Percentiles rank a stretch among this genome's conserved stretches.
Conservation (phyloP, 345 rosid genomes). For the Salix purpurea region DNA sequence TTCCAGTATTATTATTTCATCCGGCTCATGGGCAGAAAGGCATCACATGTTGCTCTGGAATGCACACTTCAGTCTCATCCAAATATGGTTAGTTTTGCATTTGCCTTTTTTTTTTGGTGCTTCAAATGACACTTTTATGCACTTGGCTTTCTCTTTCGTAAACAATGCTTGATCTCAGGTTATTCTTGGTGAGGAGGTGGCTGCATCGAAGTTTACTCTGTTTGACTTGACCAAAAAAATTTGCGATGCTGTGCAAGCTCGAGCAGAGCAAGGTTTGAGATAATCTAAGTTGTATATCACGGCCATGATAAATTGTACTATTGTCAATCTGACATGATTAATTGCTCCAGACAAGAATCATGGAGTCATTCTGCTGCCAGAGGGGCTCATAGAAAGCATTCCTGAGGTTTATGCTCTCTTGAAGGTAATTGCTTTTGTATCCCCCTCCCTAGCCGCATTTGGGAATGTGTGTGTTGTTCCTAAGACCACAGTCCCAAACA, state of each 20-base stretch:
- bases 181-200: conserved; percentile 94
- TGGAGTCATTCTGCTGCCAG: conserved; percentile 93
- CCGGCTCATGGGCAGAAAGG: conserved; percentile 96
- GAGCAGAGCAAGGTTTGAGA: conserved; percentile 72
- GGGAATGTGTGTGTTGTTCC: not conserved
- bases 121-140: not conserved
- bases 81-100: conserved; percentile 59
- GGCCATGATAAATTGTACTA: conserved; percentile 5
- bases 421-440: conserved; percentile 46
- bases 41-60: conserved; percentile 94
- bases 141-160: not conserved
- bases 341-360: conserved; percentile 72
- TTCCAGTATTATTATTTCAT: conserved; percentile 93
- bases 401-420: conserved; percentile 92
- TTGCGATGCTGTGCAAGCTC: conserved; percentile 96
- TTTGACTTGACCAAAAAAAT: conserved; percentile 84
- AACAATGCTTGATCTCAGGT: conserved; percentile 43
- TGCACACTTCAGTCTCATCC: conserved; percentile 99
- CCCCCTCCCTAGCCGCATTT: not conserved
- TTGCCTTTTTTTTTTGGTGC: conserved; percentile 7
- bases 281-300: conserved; percentile 4
- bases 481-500: not conserved
- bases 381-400: conserved; percentile 95
- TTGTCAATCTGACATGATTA: conserved; percentile 20
- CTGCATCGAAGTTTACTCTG: conserved; percentile 95